Percentiles rank a stretch among this genome's conserved stretches.
These are phyloP conservation scores for Fusarium globosum DNA, from an alignment of 2,329 filamentous ascomycete genomes.

Conservation along the genomic window DNA sequence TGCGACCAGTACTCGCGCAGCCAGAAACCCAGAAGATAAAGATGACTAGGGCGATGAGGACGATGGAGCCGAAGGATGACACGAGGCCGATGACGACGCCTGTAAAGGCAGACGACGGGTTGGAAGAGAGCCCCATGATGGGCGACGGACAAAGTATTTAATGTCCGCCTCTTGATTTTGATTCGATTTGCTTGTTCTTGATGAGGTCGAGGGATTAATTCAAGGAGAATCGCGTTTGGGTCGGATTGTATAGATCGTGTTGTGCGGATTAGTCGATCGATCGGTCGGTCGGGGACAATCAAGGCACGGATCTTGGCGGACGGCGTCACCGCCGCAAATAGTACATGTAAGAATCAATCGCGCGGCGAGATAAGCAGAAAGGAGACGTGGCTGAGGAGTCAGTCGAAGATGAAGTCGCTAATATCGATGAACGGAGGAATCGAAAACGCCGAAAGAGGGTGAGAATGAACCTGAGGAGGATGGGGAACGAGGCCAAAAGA, in stretches of 20 bases:
- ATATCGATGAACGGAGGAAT: slow-evolving; percentile 13
- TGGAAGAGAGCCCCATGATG: slow-evolving; percentile 47
- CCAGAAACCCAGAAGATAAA: slow-evolving; percentile 88
- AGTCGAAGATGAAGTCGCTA: background rate
- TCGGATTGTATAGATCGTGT: slow-evolving; percentile 27
- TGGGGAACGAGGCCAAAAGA: slow-evolving; percentile 13
- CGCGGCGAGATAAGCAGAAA: slow-evolving; percentile 26
- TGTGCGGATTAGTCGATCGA: slow-evolving; percentile 34
- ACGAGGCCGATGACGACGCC: slow-evolving; percentile 95
- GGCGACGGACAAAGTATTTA: slow-evolving; percentile 5
- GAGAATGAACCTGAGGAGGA: slow-evolving; percentile 11
- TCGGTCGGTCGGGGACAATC: slow-evolving; percentile 32
- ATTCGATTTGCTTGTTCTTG: background rate
- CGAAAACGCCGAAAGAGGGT: slow-evolving; percentile 23
- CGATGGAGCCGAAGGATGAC: slow-evolving; percentile 91
- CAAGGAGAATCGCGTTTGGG: slow-evolving; percentile 25
- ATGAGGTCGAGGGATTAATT: background rate
- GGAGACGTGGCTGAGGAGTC: background rate
- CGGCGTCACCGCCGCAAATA: slow-evolving; percentile 47
- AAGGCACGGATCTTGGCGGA: slow-evolving; percentile 40
- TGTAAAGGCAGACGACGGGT: slow-evolving; percentile 63
- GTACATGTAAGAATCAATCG: slow-evolving; percentile 45
- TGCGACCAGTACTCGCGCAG: slow-evolving; percentile 81
- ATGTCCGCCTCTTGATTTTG: background rate
- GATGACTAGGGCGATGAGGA: slow-evolving; percentile 83